These are phyloP conservation scores for Pythium aphanidermatum DNA, from an alignment of 352 stramenopile genomes.

Conservation along the genomic window DNA sequence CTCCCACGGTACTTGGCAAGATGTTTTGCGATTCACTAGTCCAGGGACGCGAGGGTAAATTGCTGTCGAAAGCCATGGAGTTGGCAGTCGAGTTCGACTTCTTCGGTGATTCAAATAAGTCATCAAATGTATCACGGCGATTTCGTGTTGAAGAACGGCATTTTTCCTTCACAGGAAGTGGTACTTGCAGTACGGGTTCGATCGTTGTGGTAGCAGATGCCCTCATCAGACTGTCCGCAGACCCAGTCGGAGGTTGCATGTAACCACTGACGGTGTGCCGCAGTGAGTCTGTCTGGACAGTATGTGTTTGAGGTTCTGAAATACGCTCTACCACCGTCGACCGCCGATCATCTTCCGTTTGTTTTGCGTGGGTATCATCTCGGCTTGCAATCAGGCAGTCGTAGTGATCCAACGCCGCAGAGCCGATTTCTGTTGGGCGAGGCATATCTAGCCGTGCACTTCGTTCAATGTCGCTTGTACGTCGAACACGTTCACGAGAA, in stretches of 20 bases:
- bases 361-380: too few species aligned
- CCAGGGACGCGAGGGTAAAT: background rate
- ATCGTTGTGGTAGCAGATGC: background rate
- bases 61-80: background rate
- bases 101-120: slow-evolving; percentile 66
- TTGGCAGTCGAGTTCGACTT: background rate
- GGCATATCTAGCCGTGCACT: too few species aligned
- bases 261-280: slow-evolving; percentile 32
- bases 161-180: background rate
- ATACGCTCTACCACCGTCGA: too few species aligned
- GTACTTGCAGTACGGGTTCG: background rate
- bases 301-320: background rate
- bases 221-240: slow-evolving; percentile 8
- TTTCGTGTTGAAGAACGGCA: slow-evolving; percentile 14
- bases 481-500: too few species aligned
- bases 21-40: too few species aligned
- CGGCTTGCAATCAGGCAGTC: too few species aligned
- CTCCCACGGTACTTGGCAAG: too few species aligned
- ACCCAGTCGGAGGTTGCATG: slow-evolving; percentile 5
- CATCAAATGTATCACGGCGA: slow-evolving; percentile 66
- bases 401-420: too few species aligned
- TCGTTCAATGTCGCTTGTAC: too few species aligned
- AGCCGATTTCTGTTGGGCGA: too few species aligned
- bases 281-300: slow-evolving; percentile 11
- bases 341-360: too few species aligned